These are phyloP conservation scores for Verticillium klebahnii DNA, from an alignment of 2,329 filamentous ascomycete genomes.

Conservation along the genomic window DNA sequence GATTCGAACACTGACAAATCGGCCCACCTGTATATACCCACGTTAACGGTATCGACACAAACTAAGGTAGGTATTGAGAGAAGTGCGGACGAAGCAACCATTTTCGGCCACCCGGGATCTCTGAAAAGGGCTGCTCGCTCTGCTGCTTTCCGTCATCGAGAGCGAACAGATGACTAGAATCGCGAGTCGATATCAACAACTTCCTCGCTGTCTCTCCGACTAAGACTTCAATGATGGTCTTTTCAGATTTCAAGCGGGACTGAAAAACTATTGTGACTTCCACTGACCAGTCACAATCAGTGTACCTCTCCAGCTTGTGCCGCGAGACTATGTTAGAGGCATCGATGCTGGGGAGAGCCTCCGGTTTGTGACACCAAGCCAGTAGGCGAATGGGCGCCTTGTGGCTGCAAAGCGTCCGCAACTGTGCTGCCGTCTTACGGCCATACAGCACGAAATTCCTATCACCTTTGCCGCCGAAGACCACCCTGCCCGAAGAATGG, in stretches of 20 bases:
- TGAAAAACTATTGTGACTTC: conserved; percentile 11
- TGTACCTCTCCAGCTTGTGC: conserved; percentile 10
- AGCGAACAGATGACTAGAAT: conserved; percentile 24
- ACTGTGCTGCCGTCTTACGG: conserved; percentile 16
- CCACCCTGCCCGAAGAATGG: conserved; percentile 16
- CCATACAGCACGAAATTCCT: conserved; percentile 26
- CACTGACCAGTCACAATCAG: conserved; percentile 6
- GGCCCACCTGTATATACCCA: conserved; percentile 20
- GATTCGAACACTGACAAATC: conserved; percentile 20
- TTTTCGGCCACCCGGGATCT: conserved; percentile 10
- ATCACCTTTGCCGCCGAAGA: conserved; percentile 31
- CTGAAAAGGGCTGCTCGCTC: conserved; percentile 5
- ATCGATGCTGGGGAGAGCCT: conserved; percentile 23
- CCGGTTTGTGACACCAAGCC: conserved; percentile 16
- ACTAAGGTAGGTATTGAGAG: conserved; percentile 17
- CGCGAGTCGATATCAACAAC: conserved; percentile 24
- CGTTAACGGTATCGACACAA: conserved; percentile 19
- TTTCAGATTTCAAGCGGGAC: conserved; percentile 14
- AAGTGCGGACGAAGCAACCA: conserved; percentile 16
- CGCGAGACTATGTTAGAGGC: conserved; percentile 18
- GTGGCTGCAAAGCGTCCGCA: conserved; percentile 22
- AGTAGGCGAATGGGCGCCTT: conserved; percentile 22
- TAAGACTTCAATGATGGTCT: conserved; percentile 20
- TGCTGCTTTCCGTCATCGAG: conserved; percentile 17
- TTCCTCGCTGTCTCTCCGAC: conserved; percentile 19